Evolutionary conservation across 2,329 filamentous ascomycete genomes (phyloP).

Genomic region (Karstenula rhodostoma): DNA sequence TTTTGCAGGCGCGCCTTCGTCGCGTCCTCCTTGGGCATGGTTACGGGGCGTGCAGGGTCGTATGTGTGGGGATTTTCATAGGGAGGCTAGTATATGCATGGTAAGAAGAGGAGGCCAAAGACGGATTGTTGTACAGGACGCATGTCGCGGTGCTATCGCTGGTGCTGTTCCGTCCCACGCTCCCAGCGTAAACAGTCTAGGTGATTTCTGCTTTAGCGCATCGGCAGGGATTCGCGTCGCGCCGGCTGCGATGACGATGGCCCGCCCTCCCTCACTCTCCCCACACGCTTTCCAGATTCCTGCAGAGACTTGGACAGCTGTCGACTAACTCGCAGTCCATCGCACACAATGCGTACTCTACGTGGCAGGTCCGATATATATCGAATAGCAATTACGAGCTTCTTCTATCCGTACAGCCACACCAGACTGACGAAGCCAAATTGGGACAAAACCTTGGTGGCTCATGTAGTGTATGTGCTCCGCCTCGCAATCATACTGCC

Average conservation of each 20-base stretch:
- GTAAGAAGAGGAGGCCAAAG: slow-evolving; percentile 22
- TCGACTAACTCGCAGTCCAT: no score
- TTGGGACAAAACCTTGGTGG: not conserved
- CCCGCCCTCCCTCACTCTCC: not conserved
- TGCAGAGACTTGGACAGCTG: no score
- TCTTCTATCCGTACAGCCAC: no score
- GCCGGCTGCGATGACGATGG: not conserved
- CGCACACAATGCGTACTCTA: no score
- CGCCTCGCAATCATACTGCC: not conserved
- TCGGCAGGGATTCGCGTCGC: not conserved
- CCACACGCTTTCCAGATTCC: no score
- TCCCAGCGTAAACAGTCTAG: slow-evolving; percentile 11
- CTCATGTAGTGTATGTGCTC: not conserved
- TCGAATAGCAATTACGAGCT: no score
- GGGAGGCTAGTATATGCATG: slow-evolving; percentile 40
- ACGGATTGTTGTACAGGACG: slow-evolving; percentile 5
- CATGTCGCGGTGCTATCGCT: not conserved
- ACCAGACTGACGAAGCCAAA: not conserved
- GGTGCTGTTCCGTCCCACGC: not conserved
- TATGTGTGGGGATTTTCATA: slow-evolving; percentile 24
- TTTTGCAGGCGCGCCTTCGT: slow-evolving; percentile 58
- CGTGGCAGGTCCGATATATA: not conserved
- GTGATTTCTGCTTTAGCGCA: slow-evolving; percentile 1
- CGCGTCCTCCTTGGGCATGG: slow-evolving; percentile 41
- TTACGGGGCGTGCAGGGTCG: not conserved